phyloP scores from a whole-genome alignment of 371 early-diverging fungal genomes.

The Apophysomyces trapeziformis region DNA sequence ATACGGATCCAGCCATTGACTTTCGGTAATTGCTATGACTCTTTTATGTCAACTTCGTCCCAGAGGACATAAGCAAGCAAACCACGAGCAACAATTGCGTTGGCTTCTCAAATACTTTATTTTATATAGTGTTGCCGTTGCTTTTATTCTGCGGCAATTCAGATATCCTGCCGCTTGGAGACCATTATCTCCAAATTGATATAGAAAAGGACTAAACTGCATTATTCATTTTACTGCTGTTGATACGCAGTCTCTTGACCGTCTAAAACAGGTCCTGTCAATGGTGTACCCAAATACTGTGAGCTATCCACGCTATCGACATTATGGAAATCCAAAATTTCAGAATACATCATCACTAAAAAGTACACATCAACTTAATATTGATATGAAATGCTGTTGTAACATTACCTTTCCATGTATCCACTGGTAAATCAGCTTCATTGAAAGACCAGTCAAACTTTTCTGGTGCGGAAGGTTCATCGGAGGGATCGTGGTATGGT shows the following conservation, averaged over 20 bases:
- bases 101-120: too few relatives aligned
- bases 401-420: constrained; percentile 82
- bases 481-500: constrained; percentile 93
- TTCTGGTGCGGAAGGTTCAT: constrained; percentile 84
- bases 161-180: too few relatives aligned
- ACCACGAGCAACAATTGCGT: too few relatives aligned
- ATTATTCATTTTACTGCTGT: constrained; percentile 18
- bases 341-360: constrained; percentile 71
- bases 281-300: constrained; percentile 50
- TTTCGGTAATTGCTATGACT: too few relatives aligned
- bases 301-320: constrained; percentile 51
- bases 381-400: background rate
- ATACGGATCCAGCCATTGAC: too few relatives aligned
- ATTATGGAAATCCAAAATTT: constrained; percentile 72
- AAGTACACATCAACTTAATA: background rate
- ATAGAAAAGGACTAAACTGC: background rate
- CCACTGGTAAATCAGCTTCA: constrained; percentile 86
- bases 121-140: too few relatives aligned
- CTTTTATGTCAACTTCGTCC: too few relatives aligned
- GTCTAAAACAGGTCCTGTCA: constrained; percentile 43
- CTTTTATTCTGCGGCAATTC: too few relatives aligned
- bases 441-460: constrained; percentile 96
- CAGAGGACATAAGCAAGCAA: too few relatives aligned
- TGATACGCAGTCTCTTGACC: constrained; percentile 36
- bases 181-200: too few relatives aligned